phyloP scores from a whole-genome alignment of 495 filamentous ascomycete species.

The Rhypophila decipiens region DNA sequence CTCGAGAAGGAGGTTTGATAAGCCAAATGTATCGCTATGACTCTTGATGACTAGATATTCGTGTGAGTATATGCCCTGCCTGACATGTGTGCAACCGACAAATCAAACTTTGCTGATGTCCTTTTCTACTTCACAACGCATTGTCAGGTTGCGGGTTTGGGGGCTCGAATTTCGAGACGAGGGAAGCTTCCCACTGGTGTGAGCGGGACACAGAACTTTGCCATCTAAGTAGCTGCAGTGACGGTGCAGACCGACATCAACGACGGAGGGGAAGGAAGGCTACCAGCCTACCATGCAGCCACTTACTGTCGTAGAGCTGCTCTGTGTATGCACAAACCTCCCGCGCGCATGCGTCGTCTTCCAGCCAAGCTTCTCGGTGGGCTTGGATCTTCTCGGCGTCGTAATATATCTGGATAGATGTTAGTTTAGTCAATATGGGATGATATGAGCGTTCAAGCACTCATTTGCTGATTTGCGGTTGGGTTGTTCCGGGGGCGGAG shows the following conservation, averaged over 20 bases:
- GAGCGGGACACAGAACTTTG: too few relatives aligned
- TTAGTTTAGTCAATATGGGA: neutral
- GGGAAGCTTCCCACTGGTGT: too few relatives aligned
- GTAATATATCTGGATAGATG: neutral
- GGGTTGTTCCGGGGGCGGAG: too few relatives aligned
- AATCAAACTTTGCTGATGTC: too few relatives aligned
- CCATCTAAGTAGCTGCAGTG: too few relatives aligned
- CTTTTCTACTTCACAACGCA: too few relatives aligned
- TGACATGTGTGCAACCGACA: neutral
- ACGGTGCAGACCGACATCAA: neutral
- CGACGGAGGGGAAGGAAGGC: neutral
- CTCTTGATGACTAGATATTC: neutral
- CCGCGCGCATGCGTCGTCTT: slow-evolving; percentile 1
- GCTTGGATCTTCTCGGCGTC: neutral
- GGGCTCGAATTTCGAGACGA: too few relatives aligned
- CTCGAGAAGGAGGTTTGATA: neutral
- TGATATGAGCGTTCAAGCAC: too few relatives aligned
- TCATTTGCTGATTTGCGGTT: too few relatives aligned
- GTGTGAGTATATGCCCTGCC: neutral
- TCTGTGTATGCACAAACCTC: too few relatives aligned
- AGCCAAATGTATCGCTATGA: neutral
- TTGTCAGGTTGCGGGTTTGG: too few relatives aligned
- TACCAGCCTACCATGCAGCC: slow-evolving; percentile 6
- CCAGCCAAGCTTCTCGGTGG: neutral
- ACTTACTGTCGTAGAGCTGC: too few relatives aligned